Evolutionary conservation across 108 stramenopile genomes (phyloP), one percentile per base, ranked within the genome.

Genomic region (Stephanodiscus triporus): DNA sequence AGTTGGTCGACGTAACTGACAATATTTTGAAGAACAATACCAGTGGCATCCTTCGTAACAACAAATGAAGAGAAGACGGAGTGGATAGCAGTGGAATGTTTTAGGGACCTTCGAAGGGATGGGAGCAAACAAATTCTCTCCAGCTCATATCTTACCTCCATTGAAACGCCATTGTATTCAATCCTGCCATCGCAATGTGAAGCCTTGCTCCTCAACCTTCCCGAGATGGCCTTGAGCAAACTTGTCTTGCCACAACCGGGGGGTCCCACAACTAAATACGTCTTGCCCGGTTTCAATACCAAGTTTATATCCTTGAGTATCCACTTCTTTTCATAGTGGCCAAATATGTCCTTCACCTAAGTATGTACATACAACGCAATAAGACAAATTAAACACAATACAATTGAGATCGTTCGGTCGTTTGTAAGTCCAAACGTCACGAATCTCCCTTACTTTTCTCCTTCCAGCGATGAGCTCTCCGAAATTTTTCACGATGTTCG

Each of bases 201-300:
- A 16, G 48, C 26, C 16, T 4, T 13, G 4, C 51, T 66, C 57
- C 38, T 47, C 10, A 83, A 48, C 51, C 47, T 53, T 0, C 83
- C 83, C 42, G 83, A 68, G 20, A 84, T 76, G 23, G 72, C 72
- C 66, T 84, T 84, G 48, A 84, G 70, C 43, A 84, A 64, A 32
- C 66, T 80, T 11, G 83, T 84, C 38, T 84, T 84, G 19, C 83
- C 83, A 63, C 78, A 79, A n/a, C 68, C 56, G 65, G 83, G 83
- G 14, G 83, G 83, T 55, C 78, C 83, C 77, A 88, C 59, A 4
- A 88, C 66, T 37, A 88, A 58, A 74, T 88, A 88, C 54, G 81
- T 85, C 50, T 73, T 87, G 11, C 90, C 90, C 22, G 90, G 90
- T 45, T 91, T 78, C 29, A 91, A 68, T 29, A 72, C 63, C n/a